Evolutionary conservation across 2,329 filamentous ascomycete species (phyloP), one percentile per base, ranked within the genome.

Genomic region (Pyrenophora teres): DNA sequence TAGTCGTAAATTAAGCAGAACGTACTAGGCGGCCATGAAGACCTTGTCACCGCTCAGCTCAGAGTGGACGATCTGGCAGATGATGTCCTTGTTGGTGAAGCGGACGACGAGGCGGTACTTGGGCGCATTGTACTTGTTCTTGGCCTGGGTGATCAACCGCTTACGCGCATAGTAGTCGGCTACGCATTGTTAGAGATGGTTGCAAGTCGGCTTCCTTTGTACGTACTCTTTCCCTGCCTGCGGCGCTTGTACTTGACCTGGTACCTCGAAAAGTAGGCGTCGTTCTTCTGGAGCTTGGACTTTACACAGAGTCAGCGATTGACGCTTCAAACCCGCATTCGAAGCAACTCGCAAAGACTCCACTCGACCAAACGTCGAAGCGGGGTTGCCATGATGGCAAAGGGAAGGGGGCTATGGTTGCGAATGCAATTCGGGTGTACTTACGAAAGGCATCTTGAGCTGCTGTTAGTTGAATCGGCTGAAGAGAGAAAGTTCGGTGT

Each of bases 71-170:
- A 99, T 94, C 85, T 99, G 94, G 82, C 87, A 87, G 83, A 97
- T 89, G 84, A 97, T 96, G 86, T 99, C 93, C 81, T 92, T 91
- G 89, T 97, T 96, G 85, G 91, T 95, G 89, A 96, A 96, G 79
- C 94, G 94, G 78, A 99, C 91, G 68, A 99, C 94, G 76, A 99
- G 89, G 77, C 94, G 90, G 89, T 99, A 97, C 87, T 99, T 99
- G 81, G 94, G 94, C 63, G 94, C 89, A 83, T 96, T 96, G 89
- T 97, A 99, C 89, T 99, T 99, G 91, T 99, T 99, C 91, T 97
- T 99, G 83, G 94, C 94, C 87, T 99, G 94, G 84, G 91, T 92
- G 85, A 97, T 94, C 80, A 99, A 86, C 77, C 94, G 89, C 90
- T 97, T 97, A 80, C 94, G 93, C 78, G 94, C 94, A 81, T 97